Base-by-base conservation (phyloP, 768 basidiomycete species). In the Favolaschia claudopus region DNA sequence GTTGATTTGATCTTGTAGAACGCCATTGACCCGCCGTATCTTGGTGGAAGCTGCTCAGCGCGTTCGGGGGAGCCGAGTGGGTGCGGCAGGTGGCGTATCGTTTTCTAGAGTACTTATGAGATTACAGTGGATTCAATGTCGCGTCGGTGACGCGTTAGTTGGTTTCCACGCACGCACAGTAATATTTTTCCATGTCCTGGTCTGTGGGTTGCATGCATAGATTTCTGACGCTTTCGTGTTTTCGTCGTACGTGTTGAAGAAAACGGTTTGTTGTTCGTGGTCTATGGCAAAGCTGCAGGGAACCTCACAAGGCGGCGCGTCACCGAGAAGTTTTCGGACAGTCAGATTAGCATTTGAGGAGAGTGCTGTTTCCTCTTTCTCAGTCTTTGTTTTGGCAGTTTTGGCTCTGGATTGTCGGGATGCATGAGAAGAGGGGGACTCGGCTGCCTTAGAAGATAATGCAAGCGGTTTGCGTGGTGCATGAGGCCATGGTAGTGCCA, bases 171-270 rank as follows among this genome's bases (percentile, higher is more conserved):
- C 9, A 2, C 48, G 34, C 24, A 57, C 56, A 2, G 56, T 58
- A 2, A 58, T 22, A 17, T 58, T 58, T 31, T 34, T 58, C 56
- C 56, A 58, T 1, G 8, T 58, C 24, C 19, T 45, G 12, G 13
- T 58, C 37, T 44, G 46, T 4, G 51, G 14, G 22, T 44, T 22
- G 42, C 56, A 58, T 27, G 25, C 14, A 12, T 43, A 50, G 15
- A 58, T 44, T 19, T 49, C 20, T 15, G 47, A 51, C 5, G 39
- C 51, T 32, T 58, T 19, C 4, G 25, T 42, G 5, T 1, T 13
- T 9, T 58, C 48, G 12, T 58, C 29, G 15, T 51, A 58, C 2
- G 49, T 58, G 36, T 58, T 58, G 36, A 58, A 58, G n/a, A 58
- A 58, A 7, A 58, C 2, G 2, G 22, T 27, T 12, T 42, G 10